Evolutionary conservation across 257 asterid genomes (phyloP), one percentile per base, ranked within the genome.

Genomic region (Anisodus acutangulus): DNA sequence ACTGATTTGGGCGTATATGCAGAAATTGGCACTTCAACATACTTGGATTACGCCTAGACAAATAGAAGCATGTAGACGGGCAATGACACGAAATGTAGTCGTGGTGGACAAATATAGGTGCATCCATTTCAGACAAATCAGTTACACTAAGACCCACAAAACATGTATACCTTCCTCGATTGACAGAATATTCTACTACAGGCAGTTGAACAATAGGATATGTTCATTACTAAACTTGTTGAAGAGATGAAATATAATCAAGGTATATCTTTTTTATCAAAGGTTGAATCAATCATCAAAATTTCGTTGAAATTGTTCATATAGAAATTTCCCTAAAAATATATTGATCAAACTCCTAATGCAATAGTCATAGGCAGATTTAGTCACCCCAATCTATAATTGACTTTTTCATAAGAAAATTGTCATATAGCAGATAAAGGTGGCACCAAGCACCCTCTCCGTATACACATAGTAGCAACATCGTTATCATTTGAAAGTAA

Each of bases 401-500:
- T 51, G 26, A 51, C 26, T 6, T 26, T 51, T 51, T 26, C 81
- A 26, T 76, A 51, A 22, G 81, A 26, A 51, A 51, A 12, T 51
- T 51, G 26, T 35, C 63, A 7, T 76, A 51, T 49, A 51, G 62
- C 11, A 74, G 60, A 74, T 74, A 74, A 74, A 47, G 60, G 80
- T 47, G 43, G 60, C 80, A 47, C 80, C 59, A 45, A 10, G 60
- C 43, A 19, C 6, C 35, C 60, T 74, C 60, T 74, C 7, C 43
- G 19, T 49, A 49, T 47, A 74, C 19, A 47, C 43, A 74, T 5
- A 16, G 37, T 74, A 74, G 43, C 80, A 76, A 6, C 81, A 76
- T 51, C 51, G 16, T 76, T 26, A 76, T 51, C 81, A 76, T 26
- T 26, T 26, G 47, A 26, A 22, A 63, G 26, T 76, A 76, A 51